Conservation (phyloP, 306 rosid species). For the Coriaria nepalensis region DNA sequence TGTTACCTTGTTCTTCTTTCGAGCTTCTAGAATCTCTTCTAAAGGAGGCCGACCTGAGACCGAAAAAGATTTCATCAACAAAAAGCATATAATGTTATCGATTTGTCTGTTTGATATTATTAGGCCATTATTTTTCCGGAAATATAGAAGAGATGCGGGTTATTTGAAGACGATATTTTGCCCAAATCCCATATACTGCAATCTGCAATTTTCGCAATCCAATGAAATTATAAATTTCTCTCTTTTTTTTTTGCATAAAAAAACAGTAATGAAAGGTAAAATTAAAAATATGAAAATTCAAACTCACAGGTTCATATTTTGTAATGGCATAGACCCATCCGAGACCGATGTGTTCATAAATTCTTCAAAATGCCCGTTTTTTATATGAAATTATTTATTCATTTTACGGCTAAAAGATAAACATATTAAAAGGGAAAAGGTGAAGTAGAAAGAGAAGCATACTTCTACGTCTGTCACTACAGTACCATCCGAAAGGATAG, state of each 20-base stretch:
- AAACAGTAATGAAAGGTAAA: slow-evolving; percentile 7
- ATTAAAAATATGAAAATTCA: slow-evolving; percentile 3
- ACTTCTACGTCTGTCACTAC: slow-evolving; percentile 86
- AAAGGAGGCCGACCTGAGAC: slow-evolving; percentile 69
- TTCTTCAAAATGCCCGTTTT: slow-evolving; percentile 67
- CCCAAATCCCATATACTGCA: slow-evolving; percentile 69
- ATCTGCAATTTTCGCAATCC: slow-evolving; percentile 61
- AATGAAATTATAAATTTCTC: slow-evolving; percentile 14
- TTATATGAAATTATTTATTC: neutral
- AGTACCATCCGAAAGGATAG: slow-evolving; percentile 78
- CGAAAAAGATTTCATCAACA: neutral
- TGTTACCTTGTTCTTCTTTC: slow-evolving; percentile 54
- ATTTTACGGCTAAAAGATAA: neutral
- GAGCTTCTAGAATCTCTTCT: slow-evolving; percentile 52
- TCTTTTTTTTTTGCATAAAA: neutral
- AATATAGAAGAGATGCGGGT: slow-evolving; percentile 35
- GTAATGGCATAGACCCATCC: slow-evolving; percentile 93
- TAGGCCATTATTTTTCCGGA: neutral
- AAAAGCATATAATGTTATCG: too few species aligned
- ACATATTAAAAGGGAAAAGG: neutral
- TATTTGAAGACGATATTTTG: slow-evolving; percentile 74
- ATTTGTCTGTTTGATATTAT: neutral
- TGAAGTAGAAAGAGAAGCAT: slow-evolving; percentile 18
- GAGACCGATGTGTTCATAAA: slow-evolving; percentile 75
- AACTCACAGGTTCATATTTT: slow-evolving; percentile 67